Evolutionary conservation across 805 yeast species (phyloP).

Genomic region (Metschnikowia reukaufii): DNA sequence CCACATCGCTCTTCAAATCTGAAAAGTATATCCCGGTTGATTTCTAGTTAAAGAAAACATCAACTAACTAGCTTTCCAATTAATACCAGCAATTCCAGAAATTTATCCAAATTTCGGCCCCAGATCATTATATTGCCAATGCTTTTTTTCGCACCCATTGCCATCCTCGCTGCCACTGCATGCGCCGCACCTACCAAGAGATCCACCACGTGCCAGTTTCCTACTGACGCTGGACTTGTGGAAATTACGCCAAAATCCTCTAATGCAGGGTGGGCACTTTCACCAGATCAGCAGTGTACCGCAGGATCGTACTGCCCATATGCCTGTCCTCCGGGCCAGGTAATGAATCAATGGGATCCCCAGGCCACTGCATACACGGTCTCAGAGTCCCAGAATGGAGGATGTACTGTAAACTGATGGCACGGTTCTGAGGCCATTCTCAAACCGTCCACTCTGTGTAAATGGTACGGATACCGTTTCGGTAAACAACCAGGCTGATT

Average conservation of each 20-base stretch:
- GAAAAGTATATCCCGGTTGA: not conserved
- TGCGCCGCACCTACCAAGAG: conserved; percentile 29
- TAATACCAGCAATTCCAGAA: too few relatives aligned
- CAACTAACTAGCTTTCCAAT: too few relatives aligned
- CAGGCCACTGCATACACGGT: conserved; percentile 67
- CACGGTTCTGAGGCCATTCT: conserved; percentile 58
- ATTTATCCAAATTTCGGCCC: too few relatives aligned
- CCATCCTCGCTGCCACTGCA: conserved; percentile 23
- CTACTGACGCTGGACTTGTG: conserved; percentile 65
- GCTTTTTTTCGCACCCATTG: conserved; percentile 21
- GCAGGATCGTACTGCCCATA: conserved; percentile 86
- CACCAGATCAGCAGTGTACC: conserved; percentile 68
- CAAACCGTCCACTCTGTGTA: conserved; percentile 61
- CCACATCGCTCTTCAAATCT: not conserved
- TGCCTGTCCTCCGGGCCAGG: conserved; percentile 86
- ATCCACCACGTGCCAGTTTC: conserved; percentile 62
- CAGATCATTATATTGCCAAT: too few relatives aligned
- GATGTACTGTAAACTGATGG: conserved; percentile 75
- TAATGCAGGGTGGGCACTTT: conserved; percentile 88
- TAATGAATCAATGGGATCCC: conserved; percentile 90
- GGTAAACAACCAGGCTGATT: conserved; percentile 56
- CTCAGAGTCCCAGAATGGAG: conserved; percentile 82
- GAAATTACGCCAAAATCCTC: conserved; percentile 55
- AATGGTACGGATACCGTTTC: conserved; percentile 76
- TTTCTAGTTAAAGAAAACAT: too few relatives aligned